Percentiles rank a stretch among this genome's conserved stretches.
phyloP scores from a whole-genome alignment of 2,329 filamentous ascomycete genomes.

The Aspergillus pseudoglaucus region DNA sequence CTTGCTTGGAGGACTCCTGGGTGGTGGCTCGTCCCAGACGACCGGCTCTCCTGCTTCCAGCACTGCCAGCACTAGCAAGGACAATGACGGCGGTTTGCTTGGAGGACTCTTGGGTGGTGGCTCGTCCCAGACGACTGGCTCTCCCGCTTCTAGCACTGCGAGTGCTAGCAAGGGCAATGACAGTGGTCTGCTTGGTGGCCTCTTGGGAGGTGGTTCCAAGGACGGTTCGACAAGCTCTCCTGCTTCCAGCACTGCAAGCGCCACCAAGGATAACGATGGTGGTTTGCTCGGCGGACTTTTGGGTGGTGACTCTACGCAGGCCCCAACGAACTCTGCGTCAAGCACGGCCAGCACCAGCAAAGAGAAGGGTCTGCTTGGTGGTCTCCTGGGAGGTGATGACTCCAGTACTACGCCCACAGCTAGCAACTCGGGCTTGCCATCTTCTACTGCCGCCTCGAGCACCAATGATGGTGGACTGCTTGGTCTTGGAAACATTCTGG shows the following conservation, averaged over 20 bases:
- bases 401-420: not conserved
- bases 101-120: not conserved
- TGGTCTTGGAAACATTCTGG: not conserved
- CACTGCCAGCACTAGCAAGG: not conserved
- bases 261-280: not conserved
- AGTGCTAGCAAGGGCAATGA: not conserved
- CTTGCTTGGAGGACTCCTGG: not conserved
- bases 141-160: not conserved
- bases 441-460: not conserved
- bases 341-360: not conserved
- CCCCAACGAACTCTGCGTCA: not conserved
- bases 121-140: too few species aligned
- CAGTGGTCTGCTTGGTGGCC: not conserved
- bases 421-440: not conserved
- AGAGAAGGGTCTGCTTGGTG: not conserved
- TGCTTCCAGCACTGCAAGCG: not conserved
- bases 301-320: not conserved
- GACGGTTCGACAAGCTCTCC: too few species aligned
- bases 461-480: not conserved
- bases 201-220: not conserved
- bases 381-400: not conserved
- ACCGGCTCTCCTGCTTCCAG: not conserved
- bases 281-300: not conserved
- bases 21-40: not conserved
- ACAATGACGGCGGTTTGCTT: not conserved